phyloP scores from a whole-genome alignment of 1,139 yeast genomes.

The Fermentozyma sake region DNA sequence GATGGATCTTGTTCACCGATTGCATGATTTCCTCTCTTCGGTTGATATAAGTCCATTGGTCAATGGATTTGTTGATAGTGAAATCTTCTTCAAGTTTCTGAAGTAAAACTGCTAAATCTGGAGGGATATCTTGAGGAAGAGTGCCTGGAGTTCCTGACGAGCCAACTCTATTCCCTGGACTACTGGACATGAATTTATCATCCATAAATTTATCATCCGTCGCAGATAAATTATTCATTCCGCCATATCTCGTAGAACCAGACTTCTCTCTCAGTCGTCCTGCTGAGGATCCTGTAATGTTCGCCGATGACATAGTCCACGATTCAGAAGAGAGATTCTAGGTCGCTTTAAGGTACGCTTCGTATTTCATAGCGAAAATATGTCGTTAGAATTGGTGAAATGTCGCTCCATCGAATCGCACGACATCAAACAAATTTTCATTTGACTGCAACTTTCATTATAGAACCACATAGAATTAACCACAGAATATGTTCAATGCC shows the following conservation, averaged over 20 bases:
- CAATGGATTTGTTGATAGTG: slow-evolving; percentile 36
- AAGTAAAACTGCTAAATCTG: slow-evolving; percentile 42
- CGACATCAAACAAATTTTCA: no score
- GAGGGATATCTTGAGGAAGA: slow-evolving; percentile 37
- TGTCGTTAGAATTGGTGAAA: no score
- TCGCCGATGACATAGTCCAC: slow-evolving; percentile 13
- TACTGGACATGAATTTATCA: no score
- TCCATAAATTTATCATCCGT: slow-evolving; percentile 20
- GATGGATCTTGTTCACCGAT: slow-evolving; percentile 32
- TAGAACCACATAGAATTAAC: no score
- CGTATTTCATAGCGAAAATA: no score
- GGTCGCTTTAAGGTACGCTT: no score
- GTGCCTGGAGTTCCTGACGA: slow-evolving; percentile 8
- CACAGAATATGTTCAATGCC: no score
- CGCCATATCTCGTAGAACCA: slow-evolving; percentile 14
- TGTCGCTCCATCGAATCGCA: no score
- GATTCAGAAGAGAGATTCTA: no score
- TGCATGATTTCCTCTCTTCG: slow-evolving; percentile 44
- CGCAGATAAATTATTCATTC: slow-evolving; percentile 21
- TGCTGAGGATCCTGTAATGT: slow-evolving; percentile 14
- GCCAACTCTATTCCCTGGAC: slow-evolving; percentile 6
- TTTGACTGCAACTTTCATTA: no score
- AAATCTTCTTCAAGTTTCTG: slow-evolving; percentile 44
- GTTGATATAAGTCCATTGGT: slow-evolving; percentile 48
- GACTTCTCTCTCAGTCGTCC: slow-evolving; percentile 15